Percentiles rank a stretch among this genome's conserved stretches.
Conservation (phyloP, 2,329 filamentous ascomycete species). For the Hymenoscyphus salicellus region DNA sequence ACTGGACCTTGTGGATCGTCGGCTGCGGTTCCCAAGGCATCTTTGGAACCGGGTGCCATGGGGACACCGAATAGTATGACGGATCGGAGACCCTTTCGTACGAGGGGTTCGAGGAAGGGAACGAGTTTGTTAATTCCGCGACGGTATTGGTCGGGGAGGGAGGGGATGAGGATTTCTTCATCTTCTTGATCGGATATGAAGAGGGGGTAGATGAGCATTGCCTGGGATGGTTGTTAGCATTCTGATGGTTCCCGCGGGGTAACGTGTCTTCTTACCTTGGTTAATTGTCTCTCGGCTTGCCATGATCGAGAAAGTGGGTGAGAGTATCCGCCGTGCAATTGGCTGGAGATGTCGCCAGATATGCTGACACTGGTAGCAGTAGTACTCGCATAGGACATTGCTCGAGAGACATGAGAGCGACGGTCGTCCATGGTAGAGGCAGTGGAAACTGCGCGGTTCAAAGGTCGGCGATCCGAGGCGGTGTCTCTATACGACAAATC, state of each 20-base stretch:
- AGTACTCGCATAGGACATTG: conserved; percentile 65
- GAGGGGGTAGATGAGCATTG: conserved; percentile 97
- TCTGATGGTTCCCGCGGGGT: background rate
- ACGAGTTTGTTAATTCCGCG: conserved; percentile 83
- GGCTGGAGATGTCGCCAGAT: conserved; percentile 73
- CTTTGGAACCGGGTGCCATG: conserved; percentile 75
- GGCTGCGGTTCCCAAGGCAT: conserved; percentile 84
- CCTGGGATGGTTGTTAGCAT: conserved; percentile 48
- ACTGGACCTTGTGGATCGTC: conserved; percentile 93
- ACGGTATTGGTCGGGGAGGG: conserved; percentile 85
- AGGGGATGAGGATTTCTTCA: conserved; percentile 86
- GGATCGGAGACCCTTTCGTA: conserved; percentile 84
- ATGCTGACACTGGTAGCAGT: conserved; percentile 68
- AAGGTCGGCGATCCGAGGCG: conserved; percentile 43
- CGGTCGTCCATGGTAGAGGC: conserved; percentile 54
- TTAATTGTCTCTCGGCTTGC: conserved; percentile 82
- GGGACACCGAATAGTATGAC: conserved; percentile 97
- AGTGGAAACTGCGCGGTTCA: conserved; percentile 46
- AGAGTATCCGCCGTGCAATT: conserved; percentile 78
- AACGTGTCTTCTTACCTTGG: conserved; percentile 57
- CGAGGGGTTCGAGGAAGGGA: conserved; percentile 78
- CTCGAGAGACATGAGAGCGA: conserved; percentile 59
- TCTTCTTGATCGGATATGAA: conserved; percentile 94
- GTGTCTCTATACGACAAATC: conserved; percentile 60
- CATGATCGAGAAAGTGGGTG: conserved; percentile 76